Conservation (phyloP, 2,329 filamentous ascomycete species). For the Claviceps cyperi region DNA sequence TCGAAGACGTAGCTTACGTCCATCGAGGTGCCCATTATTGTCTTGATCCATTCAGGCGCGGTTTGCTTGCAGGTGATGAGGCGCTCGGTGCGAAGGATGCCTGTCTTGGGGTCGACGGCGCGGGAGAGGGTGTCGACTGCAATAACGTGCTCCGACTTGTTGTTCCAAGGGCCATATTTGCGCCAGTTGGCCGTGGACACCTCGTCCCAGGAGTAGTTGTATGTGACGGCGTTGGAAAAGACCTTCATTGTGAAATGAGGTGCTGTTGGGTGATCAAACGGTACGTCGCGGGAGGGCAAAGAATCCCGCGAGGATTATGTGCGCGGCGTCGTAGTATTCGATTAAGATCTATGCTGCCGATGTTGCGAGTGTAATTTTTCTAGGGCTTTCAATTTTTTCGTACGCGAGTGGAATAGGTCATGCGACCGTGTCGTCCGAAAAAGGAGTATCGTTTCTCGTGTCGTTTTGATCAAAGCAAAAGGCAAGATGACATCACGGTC, state of each 20-base stretch:
- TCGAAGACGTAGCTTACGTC: constrained; percentile 87
- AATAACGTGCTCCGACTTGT: constrained; percentile 92
- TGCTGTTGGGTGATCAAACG: constrained; percentile 9
- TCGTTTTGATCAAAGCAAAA: not conserved
- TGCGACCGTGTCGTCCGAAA: not conserved
- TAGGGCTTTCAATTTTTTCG: not conserved
- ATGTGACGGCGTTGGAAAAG: constrained; percentile 79
- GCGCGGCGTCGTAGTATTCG: too few species aligned
- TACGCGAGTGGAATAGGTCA: not conserved
- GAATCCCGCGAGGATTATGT: too few species aligned
- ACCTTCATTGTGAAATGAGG: constrained; percentile 58
- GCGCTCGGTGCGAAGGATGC: constrained; percentile 46
- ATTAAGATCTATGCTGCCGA: too few species aligned
- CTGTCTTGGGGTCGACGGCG: constrained; percentile 37
- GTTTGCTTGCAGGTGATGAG: constrained; percentile 48
- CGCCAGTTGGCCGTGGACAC: constrained; percentile 96
- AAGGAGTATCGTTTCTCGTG: not conserved
- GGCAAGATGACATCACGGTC: not conserved
- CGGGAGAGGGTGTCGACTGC: constrained; percentile 87
- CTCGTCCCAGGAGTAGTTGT: constrained; percentile 97
- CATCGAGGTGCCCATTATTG: constrained; percentile 56
- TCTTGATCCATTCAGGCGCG: constrained; percentile 66
- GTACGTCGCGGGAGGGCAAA: not conserved
- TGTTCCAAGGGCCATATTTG: constrained; percentile 98
- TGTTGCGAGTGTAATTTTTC: not conserved